Conservation (phyloP, 108 stramenopile species). For the Cylindrotheca closterium region DNA sequence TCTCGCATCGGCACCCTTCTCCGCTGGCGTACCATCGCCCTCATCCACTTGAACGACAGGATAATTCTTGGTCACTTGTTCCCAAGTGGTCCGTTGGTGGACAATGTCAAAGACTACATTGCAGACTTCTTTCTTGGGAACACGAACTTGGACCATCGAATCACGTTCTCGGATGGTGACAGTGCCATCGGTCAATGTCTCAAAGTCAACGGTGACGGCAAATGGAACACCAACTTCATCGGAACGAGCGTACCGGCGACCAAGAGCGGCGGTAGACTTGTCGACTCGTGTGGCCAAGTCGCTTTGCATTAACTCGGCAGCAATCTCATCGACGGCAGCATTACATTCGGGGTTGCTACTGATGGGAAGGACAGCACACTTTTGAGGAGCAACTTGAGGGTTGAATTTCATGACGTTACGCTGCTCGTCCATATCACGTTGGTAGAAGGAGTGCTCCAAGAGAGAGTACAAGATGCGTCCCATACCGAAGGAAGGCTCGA, state of each 20-base stretch:
- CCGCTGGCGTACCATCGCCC: constrained; percentile 36
- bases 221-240: constrained; percentile 99
- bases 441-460: constrained; percentile 97
- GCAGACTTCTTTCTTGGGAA: constrained; percentile 78
- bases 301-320: constrained; percentile 75
- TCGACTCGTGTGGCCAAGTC: constrained; percentile 90
- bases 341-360: constrained; percentile 81
- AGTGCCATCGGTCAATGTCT: constrained; percentile 83
- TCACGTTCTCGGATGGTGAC: constrained; percentile 99
- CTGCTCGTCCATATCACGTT: constrained; percentile 92
- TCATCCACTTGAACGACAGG: constrained; percentile 80
- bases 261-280: constrained; percentile 88
- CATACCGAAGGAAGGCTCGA: constrained; percentile 99
- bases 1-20: constrained; percentile 1
- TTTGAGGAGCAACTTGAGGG: constrained; percentile 97
- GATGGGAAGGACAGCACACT: constrained; percentile 94
- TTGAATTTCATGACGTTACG: constrained; percentile 96
- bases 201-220: constrained; percentile 98
- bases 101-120: constrained; percentile 73
- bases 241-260: constrained; percentile 93
- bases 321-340: constrained; percentile 83
- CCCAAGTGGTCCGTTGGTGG: constrained; percentile 75
- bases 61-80: constrained; percentile 68
- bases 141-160: constrained; percentile 90
- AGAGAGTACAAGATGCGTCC: constrained; percentile 98